A percentile compares a stretch with the other conserved stretches of the same genome.
Evolutionary conservation across 2,329 filamentous ascomycete genomes (phyloP).

Genomic region (Diaporthe sp.): DNA sequence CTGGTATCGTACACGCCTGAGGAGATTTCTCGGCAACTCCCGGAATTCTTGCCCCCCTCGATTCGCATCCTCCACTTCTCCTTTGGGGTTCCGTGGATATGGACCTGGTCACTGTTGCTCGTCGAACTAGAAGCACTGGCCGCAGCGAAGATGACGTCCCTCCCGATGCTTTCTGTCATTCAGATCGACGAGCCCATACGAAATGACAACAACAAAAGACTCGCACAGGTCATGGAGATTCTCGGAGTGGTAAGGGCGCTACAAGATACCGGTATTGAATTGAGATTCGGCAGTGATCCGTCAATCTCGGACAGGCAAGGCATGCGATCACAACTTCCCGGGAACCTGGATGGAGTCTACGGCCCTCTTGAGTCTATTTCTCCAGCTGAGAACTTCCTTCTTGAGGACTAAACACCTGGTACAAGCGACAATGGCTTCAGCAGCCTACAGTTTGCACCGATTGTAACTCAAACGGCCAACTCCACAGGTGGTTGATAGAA

Average conservation of each 20-base stretch:
- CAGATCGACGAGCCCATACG: background rate
- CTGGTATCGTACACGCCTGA: background rate
- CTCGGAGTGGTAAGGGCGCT: background rate
- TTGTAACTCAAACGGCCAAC: no score
- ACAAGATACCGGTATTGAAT: background rate
- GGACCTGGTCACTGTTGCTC: background rate
- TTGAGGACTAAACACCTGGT: background rate
- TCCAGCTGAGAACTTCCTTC: background rate
- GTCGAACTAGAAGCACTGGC: background rate
- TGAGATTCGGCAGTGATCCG: background rate
- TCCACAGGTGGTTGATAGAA: no score
- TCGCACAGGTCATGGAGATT: background rate
- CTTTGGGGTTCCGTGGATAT: background rate
- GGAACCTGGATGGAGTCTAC: background rate
- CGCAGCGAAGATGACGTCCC: background rate
- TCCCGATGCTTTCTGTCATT: background rate
- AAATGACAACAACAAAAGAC: no score
- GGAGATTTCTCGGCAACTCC: background rate
- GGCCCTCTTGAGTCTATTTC: background rate
- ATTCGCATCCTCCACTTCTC: background rate
- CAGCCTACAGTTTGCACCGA: no score
- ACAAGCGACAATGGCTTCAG: background rate
- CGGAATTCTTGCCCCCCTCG: background rate
- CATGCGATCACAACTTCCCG: background rate
- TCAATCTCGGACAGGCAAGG: rapidly evolving